phyloP scores from a whole-genome alignment of 2,329 filamentous ascomycete genomes.

The Stemphylium vesicarium region DNA sequence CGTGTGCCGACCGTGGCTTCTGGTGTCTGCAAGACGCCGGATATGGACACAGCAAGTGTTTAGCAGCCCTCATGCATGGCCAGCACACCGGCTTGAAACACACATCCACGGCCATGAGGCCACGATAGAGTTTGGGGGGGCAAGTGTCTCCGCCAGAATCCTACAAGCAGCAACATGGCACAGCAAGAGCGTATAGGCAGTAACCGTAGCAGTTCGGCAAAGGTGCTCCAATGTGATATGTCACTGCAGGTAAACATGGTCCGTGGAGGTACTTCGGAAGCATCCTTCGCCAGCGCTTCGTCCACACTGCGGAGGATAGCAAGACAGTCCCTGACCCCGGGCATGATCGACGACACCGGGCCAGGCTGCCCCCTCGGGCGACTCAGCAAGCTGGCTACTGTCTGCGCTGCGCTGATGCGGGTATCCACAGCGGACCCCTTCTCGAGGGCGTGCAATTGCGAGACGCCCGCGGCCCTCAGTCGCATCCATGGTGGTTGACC shows the following conservation, averaged over 20 bases:
- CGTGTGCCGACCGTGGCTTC: conserved; percentile 22
- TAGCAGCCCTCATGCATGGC: conserved; percentile 17
- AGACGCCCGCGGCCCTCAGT: conserved; percentile 3
- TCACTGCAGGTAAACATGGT: conserved; percentile 6
- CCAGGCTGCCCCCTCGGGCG: neutral
- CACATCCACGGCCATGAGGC: conserved; percentile 12
- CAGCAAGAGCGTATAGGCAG: neutral
- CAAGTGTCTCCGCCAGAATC: neutral
- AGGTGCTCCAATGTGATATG: conserved; percentile 5
- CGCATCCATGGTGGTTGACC: neutral
- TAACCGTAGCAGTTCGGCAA: conserved; percentile 6
- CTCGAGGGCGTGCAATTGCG: conserved; percentile 3
- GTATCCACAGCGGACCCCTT: conserved; percentile 10
- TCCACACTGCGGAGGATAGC: conserved; percentile 5
- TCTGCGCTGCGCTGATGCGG: neutral
- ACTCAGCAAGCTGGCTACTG: neutral
- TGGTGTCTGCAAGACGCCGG: conserved; percentile 11
- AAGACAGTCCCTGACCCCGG: conserved; percentile 6
- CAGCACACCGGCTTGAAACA: conserved; percentile 24
- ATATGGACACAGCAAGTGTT: conserved; percentile 22
- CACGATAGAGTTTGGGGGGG: conserved; percentile 20
- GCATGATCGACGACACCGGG: conserved; percentile 19
- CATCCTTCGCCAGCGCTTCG: conserved; percentile 3
- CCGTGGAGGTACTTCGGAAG: conserved; percentile 14
- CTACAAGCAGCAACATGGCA: neutral